Conservation (phyloP, 768 basidiomycete genomes). For the Mycena venus region DNA sequence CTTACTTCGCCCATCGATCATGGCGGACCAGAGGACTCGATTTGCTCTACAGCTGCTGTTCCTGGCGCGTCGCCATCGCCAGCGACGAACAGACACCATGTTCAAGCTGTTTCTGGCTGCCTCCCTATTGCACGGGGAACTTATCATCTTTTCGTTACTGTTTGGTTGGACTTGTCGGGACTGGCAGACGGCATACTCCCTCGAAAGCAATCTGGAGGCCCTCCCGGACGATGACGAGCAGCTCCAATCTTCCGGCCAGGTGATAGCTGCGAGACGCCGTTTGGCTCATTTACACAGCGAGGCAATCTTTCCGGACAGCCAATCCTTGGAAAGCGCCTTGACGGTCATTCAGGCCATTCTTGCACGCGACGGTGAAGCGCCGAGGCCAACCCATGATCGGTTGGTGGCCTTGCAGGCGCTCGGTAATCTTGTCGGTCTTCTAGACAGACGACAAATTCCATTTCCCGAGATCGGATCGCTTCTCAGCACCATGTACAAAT, state of each 20-base stretch:
- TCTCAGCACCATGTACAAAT: conserved; percentile 60
- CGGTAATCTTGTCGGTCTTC: conserved; percentile 65
- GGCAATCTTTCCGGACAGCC: conserved; percentile 28
- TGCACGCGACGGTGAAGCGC: conserved; percentile 37
- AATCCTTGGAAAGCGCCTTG: conserved; percentile 43
- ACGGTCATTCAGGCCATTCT: conserved; percentile 51
- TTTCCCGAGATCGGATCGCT: conserved; percentile 59
- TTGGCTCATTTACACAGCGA: conserved; percentile 31
- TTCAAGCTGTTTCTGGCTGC: conserved; percentile 72
- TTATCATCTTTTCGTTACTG: conserved; percentile 80
- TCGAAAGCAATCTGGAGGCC: conserved; percentile 39
- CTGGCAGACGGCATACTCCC: conserved; percentile 59
- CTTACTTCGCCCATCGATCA: conserved; percentile 48
- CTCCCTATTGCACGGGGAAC: conserved; percentile 83
- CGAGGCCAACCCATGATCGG: conserved; percentile 35
- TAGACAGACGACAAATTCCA: conserved; percentile 65
- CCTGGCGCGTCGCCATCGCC: conserved; percentile 66
- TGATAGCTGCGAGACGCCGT: conserved; percentile 13
- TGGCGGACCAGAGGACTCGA: conserved; percentile 56
- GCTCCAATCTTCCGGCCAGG: conserved; percentile 25
- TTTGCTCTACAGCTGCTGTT: conserved; percentile 68
- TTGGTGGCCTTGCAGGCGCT: conserved; percentile 69
- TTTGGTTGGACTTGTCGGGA: conserved; percentile 77
- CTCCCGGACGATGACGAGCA: conserved; percentile 29
- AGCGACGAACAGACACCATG: conserved; percentile 69